These are phyloP conservation scores for Besnoitia besnoiti DNA, from an alignment of 169 alveolate genomes.

Conservation along the genomic window DNA sequence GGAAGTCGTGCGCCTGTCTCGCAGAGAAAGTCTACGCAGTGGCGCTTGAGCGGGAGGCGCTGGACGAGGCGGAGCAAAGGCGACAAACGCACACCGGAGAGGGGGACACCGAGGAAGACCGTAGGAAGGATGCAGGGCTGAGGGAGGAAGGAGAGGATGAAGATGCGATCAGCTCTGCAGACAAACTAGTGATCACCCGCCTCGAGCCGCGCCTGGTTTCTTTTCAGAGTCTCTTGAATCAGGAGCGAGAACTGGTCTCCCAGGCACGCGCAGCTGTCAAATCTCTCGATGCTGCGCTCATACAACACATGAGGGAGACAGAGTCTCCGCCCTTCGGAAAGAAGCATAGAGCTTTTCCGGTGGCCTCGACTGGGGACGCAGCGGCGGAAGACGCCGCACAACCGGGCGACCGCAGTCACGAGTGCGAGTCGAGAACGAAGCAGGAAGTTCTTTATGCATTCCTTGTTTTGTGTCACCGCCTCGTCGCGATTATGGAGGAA, in stretches of 20 bases:
- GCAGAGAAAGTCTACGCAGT: neutral
- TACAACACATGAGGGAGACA: neutral
- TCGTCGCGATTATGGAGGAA: neutral
- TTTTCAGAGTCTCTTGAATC: neutral
- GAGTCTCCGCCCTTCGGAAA: neutral
- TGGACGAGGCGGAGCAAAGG: neutral
- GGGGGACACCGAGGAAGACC: neutral
- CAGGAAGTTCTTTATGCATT: neutral
- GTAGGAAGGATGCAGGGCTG: too few relatives aligned
- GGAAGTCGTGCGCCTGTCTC: neutral
- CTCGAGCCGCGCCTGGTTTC: neutral
- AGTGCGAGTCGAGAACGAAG: neutral
- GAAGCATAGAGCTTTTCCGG: too few relatives aligned
- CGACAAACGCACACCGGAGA: neutral
- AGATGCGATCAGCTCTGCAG: neutral
- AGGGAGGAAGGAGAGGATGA: neutral
- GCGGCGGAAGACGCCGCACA: neutral
- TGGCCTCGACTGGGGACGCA: too few relatives aligned
- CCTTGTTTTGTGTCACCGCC: neutral
- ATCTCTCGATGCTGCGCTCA: neutral
- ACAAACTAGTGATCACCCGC: neutral
- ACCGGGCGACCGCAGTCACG: neutral
- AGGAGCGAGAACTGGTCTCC: neutral
- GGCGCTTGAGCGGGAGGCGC: neutral
- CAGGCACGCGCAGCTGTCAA: neutral